Base-by-base conservation (phyloP, 805 yeast genomes). In the Starmerella etchellsii region DNA sequence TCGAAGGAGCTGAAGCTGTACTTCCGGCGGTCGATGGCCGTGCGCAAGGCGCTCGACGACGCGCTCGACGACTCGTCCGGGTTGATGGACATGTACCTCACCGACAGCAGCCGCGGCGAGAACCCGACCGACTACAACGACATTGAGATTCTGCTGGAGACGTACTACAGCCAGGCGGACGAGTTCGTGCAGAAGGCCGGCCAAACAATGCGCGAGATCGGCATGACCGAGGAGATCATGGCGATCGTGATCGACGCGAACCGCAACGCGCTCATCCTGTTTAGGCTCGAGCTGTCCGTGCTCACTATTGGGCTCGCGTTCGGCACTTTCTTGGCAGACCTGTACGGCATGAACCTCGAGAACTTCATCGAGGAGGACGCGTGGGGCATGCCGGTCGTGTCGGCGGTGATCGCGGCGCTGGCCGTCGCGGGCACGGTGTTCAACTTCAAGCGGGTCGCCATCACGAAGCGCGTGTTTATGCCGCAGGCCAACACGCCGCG, bases 261-360 rank as follows among this genome's bases (percentile, higher is more conserved):
- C 54, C 74, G 96, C 63, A 87, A 87, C 61, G 74, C 94, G 3
- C 64, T 87, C 46, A 83, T 87, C 94, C 68, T 87, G 42, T 76
- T 80, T 50, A 94, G 87, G 54, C 64, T 87, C 48, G 79, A 81
- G 52, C 74, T 85, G 14, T 75, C 93, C 0, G 79, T 87, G 21
- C 82, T 81, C 47, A 83, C 95, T 0, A 59, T 87, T 27, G 94
- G 94, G 0, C 72, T 82, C 54, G 81, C 94, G 0, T 79, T 82
- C 19, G 94, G 94, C 1, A 79, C 94, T 1, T 63, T 82, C 18
- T 52, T 83, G 1, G 94, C 95, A 2, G 94, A 94, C 7, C 77
- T 85, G 51, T 87, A 82, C 54, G 95, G 94, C 27, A 91, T 91
- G 98, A 91, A 91, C 61, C 64, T 91, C 57, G 87, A 81, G 55